phyloP scores from a whole-genome alignment of 345 rosid genomes.

The Citrus sp. region DNA sequence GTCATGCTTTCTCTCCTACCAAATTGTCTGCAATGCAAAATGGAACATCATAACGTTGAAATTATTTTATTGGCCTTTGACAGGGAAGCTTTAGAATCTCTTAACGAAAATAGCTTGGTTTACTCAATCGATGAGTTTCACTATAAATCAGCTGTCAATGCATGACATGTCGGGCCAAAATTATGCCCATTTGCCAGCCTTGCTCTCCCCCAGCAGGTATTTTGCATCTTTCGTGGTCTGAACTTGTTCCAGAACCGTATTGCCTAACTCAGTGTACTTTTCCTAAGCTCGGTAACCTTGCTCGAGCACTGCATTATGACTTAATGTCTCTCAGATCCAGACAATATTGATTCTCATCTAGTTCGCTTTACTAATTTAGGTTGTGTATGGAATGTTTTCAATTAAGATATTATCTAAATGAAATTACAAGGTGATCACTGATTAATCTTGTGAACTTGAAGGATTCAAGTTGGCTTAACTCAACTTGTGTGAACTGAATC shows the following conservation, averaged over 20 bases:
- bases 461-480: background rate
- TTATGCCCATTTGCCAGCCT: background rate
- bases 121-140: slow-evolving; percentile 71
- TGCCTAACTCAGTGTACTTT: background rate
- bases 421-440: background rate
- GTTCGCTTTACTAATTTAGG: background rate
- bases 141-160: slow-evolving; percentile 65
- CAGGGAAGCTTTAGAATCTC: slow-evolving; percentile 67
- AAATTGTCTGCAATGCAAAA: background rate
- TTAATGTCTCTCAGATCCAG: background rate
- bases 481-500: background rate
- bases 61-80: slow-evolving; percentile 13
- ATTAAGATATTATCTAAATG: background rate
- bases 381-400: background rate
- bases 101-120: slow-evolving; percentile 54
- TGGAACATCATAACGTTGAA: background rate
- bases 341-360: too few relatives aligned
- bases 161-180: slow-evolving; percentile 24
- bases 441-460: background rate
- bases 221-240: background rate
- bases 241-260: background rate
- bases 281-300: background rate
- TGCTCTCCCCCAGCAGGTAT: background rate
- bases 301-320: background rate
- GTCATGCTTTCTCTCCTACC: background rate